Evolutionary conservation across 345 rosid genomes (phyloP), one percentile per base, ranked within the genome.

Genomic region (Geranium brycei): DNA sequence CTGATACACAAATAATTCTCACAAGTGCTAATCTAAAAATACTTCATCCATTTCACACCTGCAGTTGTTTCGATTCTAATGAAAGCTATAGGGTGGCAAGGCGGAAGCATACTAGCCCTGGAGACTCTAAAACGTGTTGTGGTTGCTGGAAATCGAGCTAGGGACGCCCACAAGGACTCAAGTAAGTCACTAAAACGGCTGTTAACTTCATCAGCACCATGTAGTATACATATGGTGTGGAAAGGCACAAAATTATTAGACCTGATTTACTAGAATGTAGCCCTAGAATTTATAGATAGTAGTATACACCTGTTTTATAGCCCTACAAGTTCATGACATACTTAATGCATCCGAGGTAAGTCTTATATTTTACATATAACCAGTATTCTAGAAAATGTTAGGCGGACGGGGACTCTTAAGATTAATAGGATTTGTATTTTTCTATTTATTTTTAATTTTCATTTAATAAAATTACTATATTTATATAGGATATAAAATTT

Each of bases 81-180:
- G 99, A 93, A 93, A 80, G 96, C 99, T 68, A 93, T 93, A 72
- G 97, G 99, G 67, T 93, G 99, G 99, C 99, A 78, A 74, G 97
- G 99, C 71, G 97, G 99, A 76, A 93, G 97, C 82, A 93, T 93
- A 77, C 79, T 93, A 72, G 99, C 97, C 58, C 92, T 93, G 58
- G 96, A 93, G 85, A 93, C 97, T 35, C 77, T 93, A 66, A 93
- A 93, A 66, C 97, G 95, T 64, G 91, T 90, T 70, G 97, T 90
- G 23, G 96, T 80, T 72, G 96, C 99, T 71, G 97, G 99, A 69
- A 93, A 93, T 77, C 88, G 97, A 55, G 95, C 99, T 67, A 89
- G 99, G 76, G 99, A 93, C 71, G 97, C 99, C 0, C 88, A 0
- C 99, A 93, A 79, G 99, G 99, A 76, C 92, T 93, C 55, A 86